phyloP scores from a whole-genome alignment of 2,329 filamentous ascomycete species.

The Monilinia fructicola region DNA sequence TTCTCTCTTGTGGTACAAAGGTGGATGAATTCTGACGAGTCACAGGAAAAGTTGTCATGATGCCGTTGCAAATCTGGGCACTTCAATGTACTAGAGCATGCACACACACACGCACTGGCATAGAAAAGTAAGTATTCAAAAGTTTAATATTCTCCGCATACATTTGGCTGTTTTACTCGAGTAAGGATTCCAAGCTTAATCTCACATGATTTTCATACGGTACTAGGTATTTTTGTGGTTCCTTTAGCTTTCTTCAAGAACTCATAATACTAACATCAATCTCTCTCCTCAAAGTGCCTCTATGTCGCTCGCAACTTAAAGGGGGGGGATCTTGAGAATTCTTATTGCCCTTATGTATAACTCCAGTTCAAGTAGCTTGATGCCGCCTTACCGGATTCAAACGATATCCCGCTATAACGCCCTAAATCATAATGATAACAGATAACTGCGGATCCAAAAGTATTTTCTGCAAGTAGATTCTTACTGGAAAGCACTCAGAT shows the following conservation, averaged over 20 bases:
- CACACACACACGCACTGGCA: not conserved
- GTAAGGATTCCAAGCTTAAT: not conserved
- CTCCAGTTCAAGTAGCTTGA: slow-evolving; percentile 16
- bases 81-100: not conserved
- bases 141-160: slow-evolving; percentile 3
- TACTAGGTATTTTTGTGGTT: slow-evolving; percentile 1
- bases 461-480: slow-evolving; percentile 4
- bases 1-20: no score
- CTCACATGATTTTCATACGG: not conserved
- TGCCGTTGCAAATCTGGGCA: not conserved
- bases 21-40: not conserved
- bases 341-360: slow-evolving; percentile 8
- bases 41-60: not conserved
- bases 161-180: not conserved
- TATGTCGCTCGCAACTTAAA: slow-evolving; percentile 1
- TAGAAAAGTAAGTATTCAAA: not conserved
- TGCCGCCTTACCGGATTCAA: slow-evolving; percentile 19
- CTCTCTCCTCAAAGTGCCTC: not conserved
- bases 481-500: slow-evolving; percentile 58
- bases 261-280: not conserved
- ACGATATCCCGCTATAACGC: slow-evolving; percentile 22
- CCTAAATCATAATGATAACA: slow-evolving; percentile 24
- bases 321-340: not conserved
- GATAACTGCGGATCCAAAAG: slow-evolving; percentile 11
- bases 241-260: not conserved